These are phyloP conservation scores for Urtica urens DNA, from an alignment of 306 rosid genomes.

Conservation along the genomic window DNA sequence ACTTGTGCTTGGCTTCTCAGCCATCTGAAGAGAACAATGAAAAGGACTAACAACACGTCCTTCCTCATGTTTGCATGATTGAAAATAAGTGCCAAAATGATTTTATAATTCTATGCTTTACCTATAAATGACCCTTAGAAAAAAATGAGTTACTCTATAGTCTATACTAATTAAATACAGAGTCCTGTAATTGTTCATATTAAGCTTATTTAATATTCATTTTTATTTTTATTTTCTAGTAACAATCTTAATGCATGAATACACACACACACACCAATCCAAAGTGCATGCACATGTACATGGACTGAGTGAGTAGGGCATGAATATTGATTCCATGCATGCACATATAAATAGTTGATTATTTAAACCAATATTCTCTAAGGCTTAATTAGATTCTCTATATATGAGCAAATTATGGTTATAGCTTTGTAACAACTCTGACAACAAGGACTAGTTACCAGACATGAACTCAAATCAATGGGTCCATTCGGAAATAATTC, in stretches of 20 bases:
- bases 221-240: no score
- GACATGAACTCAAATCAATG: constrained; percentile 25
- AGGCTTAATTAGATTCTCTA: constrained; percentile 3
- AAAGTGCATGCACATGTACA: background rate
- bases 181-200: no score
- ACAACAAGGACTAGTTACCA: constrained; percentile 27
- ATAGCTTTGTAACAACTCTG: constrained; percentile 24
- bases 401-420: background rate
- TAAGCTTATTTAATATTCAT: no score
- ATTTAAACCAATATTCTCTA: background rate
- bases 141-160: no score
- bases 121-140: constrained; percentile 6
- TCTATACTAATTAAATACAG: no score
- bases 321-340: background rate
- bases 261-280: no score
- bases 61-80: constrained; percentile 53
- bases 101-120: constrained; percentile 9
- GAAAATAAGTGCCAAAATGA: constrained; percentile 21
- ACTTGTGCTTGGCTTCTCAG: constrained; percentile 20
- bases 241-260: no score
- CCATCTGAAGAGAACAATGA: constrained; percentile 17
- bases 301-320: background rate
- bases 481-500: constrained; percentile 15
- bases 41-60: constrained; percentile 6
- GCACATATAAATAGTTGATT: background rate